Conservation (phyloP, 106 monocot species). For the Alisma plantagoaquatica region DNA sequence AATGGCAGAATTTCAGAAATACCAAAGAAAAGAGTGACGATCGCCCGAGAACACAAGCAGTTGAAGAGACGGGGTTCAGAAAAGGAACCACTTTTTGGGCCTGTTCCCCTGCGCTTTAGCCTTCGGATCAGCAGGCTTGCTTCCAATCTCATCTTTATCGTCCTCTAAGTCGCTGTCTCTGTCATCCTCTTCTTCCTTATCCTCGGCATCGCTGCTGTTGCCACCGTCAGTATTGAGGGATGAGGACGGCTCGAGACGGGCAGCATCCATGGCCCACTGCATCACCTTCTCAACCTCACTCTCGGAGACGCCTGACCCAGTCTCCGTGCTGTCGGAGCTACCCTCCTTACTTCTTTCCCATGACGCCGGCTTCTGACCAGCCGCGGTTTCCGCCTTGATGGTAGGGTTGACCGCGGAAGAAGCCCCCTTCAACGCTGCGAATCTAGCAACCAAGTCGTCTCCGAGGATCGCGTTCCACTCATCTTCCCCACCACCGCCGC, state of each 20-base stretch:
- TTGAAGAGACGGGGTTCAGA: no score
- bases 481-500: no score
- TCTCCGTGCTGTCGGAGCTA: neutral
- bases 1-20: no score
- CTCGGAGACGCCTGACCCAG: slow-evolving; percentile 22
- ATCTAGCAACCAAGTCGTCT: slow-evolving; percentile 47
- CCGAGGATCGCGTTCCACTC: slow-evolving; percentile 3
- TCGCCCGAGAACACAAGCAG: no score
- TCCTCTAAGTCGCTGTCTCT: slow-evolving; percentile 8
- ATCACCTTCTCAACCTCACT: slow-evolving; percentile 76
- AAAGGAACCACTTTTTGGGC: neutral
- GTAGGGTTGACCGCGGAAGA: neutral
- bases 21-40: no score
- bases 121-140: no score
- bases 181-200: slow-evolving; percentile 9
- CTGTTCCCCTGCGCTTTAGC: neutral
- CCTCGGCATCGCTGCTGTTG: slow-evolving; percentile 11
- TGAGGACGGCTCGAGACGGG: neutral
- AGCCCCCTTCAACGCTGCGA: slow-evolving; percentile 47
- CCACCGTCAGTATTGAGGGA: neutral
- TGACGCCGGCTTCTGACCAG: neutral
- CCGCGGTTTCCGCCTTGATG: neutral
- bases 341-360: neutral
- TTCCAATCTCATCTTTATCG: slow-evolving; percentile 10
- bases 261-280: slow-evolving; percentile 71